Evolutionary conservation across 2,329 filamentous ascomycete species (phyloP), one percentile per base, ranked within the genome.

Genomic region (Grosmannia clavigera): DNA sequence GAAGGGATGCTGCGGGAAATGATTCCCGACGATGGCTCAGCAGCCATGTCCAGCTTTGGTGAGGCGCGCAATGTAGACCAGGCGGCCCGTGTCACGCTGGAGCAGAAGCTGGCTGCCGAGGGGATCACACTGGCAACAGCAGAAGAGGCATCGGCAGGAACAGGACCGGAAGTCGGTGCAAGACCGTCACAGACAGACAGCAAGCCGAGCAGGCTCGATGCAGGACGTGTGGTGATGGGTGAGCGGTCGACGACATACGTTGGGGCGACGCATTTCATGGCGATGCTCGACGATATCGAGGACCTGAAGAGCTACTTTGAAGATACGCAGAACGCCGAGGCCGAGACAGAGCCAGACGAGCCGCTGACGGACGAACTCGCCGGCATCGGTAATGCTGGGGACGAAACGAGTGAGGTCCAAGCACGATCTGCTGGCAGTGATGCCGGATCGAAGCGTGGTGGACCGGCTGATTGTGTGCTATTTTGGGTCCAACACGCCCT

Each of bases 251-350:
- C 74, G 51, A 80, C 76, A 5, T 84, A 82, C 64, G 76, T 84
- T 5, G 81, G 81, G 1, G 80, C 80, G 4, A 83, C 81, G 53
- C 81, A 84, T 61, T 82, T 80, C 64, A 78, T 82, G 72, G 81
- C 81, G 2, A 82, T 84, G 68, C 69, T 84, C 12, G 78, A 83
- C 66, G 79, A 84, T 79, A 82, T 84, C 55, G 79, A 83, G 66
- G 80, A 83, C 60, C 70, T 84, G 10, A 82, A 82, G 67, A 74
- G 71, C 60, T 83, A 81, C 64, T 83, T 84, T 66, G 77, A 81
- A 29, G 75, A 81, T 35, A 68, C 74, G 0, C 72, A 76, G 5
- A 70, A 70, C 5, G 67, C 66, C 16, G 63, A 63, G 1, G 71
- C 72, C 0, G 71, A 73, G 2, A 70, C 71, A 11, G 67, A 69